phyloP scores from a whole-genome alignment of 768 basidiomycete species.

The Panellus pusillus region DNA sequence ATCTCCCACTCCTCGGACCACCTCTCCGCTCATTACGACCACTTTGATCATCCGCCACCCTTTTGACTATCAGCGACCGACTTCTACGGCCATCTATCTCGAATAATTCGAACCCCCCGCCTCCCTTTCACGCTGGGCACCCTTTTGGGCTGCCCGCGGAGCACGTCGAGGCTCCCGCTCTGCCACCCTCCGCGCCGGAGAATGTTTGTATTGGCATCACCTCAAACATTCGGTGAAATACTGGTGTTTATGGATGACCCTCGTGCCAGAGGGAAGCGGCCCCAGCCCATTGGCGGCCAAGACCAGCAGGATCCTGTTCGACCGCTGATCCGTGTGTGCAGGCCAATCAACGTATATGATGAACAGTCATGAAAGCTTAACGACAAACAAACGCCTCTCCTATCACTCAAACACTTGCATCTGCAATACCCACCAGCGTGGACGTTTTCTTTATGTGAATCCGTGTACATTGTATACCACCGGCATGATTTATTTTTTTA shows the following conservation, averaged over 20 bases:
- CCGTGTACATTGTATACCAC: constrained; percentile 19
- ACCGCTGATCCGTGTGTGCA: constrained; percentile 45
- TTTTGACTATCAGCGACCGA: constrained; percentile 17
- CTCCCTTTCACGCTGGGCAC: constrained; percentile 26
- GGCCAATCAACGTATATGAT: constrained; percentile 45
- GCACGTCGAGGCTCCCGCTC: constrained; percentile 38
- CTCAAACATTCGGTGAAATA: constrained; percentile 69
- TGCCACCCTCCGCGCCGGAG: constrained; percentile 54
- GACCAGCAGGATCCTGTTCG: constrained; percentile 24
- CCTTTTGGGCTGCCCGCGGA: constrained; percentile 34
- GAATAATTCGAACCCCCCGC: constrained; percentile 26
- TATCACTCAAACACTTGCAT: constrained; percentile 6
- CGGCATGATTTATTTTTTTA: constrained; percentile 3
- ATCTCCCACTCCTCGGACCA: no score
- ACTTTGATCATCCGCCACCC: constrained; percentile 19
- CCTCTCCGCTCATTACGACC: constrained; percentile 23
- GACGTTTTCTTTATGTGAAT: constrained; percentile 6
- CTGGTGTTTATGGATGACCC: constrained; percentile 64
- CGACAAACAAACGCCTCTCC: background rate
- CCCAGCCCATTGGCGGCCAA: constrained; percentile 15
- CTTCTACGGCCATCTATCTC: constrained; percentile 20
- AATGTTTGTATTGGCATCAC: constrained; percentile 76
- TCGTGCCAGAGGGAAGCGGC: constrained; percentile 43
- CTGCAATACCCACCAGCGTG: background rate
- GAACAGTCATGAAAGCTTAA: constrained; percentile 13